Conservation (phyloP, 2,329 filamentous ascomycete species). For the Fusarium subtropicale region DNA sequence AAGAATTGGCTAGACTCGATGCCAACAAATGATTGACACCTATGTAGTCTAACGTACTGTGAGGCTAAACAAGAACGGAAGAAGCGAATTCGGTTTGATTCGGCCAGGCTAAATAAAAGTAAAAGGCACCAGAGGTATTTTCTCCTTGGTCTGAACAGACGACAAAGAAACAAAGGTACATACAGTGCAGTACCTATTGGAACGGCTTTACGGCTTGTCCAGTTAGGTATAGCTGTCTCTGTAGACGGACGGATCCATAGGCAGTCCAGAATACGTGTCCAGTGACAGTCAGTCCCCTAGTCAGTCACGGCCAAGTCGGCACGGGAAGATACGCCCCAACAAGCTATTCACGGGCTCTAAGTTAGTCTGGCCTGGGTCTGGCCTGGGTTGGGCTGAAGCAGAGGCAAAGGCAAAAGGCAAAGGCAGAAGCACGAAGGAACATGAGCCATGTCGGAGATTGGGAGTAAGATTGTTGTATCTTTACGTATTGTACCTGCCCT, state of each 20-base stretch:
- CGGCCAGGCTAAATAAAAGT: conserved; percentile 25
- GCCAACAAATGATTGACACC: background rate
- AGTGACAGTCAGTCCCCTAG: conserved; percentile 3
- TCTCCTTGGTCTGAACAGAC: background rate
- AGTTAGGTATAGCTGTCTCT: background rate
- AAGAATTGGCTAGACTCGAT: background rate
- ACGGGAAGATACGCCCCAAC: conserved; percentile 34
- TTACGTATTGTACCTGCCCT: background rate
- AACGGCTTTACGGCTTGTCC: background rate
- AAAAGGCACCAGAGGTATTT: conserved; percentile 11
- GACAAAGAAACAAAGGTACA: background rate
- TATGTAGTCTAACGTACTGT: conserved; percentile 1
- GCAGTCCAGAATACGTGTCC: conserved; percentile 30
- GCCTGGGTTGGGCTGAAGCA: conserved; percentile 3
- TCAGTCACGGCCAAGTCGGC: conserved; percentile 35
- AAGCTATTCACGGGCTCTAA: conserved; percentile 20
- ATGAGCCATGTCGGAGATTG: background rate
- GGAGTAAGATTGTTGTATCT: background rate
- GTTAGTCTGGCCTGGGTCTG: conserved; percentile 4
- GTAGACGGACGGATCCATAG: background rate
- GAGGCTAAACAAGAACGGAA: conserved; percentile 29
- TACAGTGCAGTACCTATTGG: background rate
- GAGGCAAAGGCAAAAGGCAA: background rate
- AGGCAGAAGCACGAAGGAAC: conserved; percentile 3
- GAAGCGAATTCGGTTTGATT: background rate